A percentile compares a stretch with the other conserved stretches of the same genome.
Evolutionary conservation across 495 filamentous ascomycete species (phyloP).

Genomic region (Aspergillus leporis): DNA sequence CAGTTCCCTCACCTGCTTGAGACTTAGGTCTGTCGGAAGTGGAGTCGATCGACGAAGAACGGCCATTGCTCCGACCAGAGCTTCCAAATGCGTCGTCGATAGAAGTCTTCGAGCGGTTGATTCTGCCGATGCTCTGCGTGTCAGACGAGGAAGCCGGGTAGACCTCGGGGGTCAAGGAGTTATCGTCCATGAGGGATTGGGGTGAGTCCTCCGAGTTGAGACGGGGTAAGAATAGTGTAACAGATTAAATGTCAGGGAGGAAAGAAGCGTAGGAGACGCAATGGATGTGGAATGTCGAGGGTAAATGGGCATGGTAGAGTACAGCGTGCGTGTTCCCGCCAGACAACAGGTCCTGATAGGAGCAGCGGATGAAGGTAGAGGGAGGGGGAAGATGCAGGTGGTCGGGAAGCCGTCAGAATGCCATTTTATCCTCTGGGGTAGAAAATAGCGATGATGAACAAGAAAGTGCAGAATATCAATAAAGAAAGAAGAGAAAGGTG

Average conservation of each 20-base stretch:
- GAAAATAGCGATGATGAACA: neutral
- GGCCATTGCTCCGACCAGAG: constrained; percentile 42
- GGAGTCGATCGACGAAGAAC: constrained; percentile 47
- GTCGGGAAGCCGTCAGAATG: neutral
- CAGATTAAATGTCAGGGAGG: neutral
- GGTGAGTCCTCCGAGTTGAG: neutral
- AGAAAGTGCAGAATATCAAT: neutral
- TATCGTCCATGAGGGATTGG: constrained; percentile 30
- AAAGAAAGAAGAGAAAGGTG: neutral
- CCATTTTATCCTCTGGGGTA: neutral
- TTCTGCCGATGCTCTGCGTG: constrained; percentile 23
- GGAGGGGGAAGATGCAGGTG: neutral
- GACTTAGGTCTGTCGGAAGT: constrained; percentile 43
- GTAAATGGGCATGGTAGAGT: constrained; percentile 1
- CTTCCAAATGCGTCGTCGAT: constrained; percentile 34
- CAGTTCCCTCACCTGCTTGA: constrained; percentile 38
- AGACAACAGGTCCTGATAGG: neutral
- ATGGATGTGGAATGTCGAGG: neutral
- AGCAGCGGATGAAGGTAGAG: neutral
- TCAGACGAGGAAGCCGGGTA: constrained; percentile 29
- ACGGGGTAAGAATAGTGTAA: constrained; percentile 11
- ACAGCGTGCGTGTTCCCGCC: neutral
- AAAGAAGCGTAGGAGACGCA: constrained; percentile 4
- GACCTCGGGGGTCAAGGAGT: constrained; percentile 24
- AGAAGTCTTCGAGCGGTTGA: constrained; percentile 34